phyloP scores from a whole-genome alignment of 345 rosid genomes.

The Geranium brycei region DNA sequence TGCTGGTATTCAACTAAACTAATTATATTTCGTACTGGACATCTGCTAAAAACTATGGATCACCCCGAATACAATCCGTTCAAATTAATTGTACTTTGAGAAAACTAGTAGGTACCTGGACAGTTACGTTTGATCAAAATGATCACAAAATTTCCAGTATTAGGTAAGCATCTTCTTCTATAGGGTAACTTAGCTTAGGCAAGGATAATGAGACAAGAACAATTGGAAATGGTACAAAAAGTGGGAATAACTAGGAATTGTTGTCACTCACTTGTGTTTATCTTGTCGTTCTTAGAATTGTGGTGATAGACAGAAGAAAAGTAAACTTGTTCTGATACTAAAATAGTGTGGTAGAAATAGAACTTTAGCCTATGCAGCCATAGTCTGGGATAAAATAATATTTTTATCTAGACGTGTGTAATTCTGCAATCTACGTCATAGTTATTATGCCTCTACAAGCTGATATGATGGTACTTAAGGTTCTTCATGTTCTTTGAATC shows the following conservation, averaged over 20 bases:
- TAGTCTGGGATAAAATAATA: no score
- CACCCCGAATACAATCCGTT: neutral
- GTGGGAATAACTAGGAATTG: neutral
- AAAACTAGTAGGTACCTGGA: neutral
- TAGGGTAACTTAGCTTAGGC: neutral
- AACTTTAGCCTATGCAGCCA: no score
- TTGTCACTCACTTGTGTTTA: neutral
- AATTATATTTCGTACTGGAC: no score
- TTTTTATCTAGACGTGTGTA: no score
- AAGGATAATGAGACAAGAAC: neutral
- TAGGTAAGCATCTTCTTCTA: no score
- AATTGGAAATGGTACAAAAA: neutral
- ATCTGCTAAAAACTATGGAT: no score
- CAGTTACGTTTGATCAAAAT: no score
- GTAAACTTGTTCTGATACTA: neutral
- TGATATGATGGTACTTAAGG: neutral
- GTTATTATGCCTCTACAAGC: no score
- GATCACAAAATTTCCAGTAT: no score
- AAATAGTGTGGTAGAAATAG: no score
- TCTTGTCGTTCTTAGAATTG: neutral
- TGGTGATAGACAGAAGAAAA: neutral
- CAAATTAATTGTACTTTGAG: neutral
- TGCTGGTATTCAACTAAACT: slow-evolving; percentile 50
- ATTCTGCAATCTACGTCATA: no score
- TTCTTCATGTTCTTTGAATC: neutral